Conservation (phyloP, 768 basidiomycete species). For the Rhizopogon rudus region DNA sequence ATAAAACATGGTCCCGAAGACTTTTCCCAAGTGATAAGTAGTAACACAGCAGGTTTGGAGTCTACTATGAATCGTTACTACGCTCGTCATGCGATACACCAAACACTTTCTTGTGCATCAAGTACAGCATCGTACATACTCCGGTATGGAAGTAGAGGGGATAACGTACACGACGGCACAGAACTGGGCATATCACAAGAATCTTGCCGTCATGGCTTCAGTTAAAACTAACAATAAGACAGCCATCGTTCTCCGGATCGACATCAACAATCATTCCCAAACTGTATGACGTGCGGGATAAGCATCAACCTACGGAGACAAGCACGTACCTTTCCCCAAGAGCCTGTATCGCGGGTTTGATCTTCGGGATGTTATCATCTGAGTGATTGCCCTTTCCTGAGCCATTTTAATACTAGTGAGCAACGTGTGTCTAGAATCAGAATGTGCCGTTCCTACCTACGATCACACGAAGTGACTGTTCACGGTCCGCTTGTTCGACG, state of each 20-base stretch:
- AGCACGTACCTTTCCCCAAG: slow-evolving; percentile 62
- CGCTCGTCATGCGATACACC: too few relatives aligned
- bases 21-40: too few relatives aligned
- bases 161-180: too few relatives aligned
- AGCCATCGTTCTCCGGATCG: slow-evolving; percentile 75
- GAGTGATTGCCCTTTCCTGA: slow-evolving; percentile 82
- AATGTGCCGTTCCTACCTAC: slow-evolving; percentile 50
- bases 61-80: too few relatives aligned
- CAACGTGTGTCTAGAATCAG: neutral
- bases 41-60: too few relatives aligned
- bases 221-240: slow-evolving; percentile 54
- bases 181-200: too few relatives aligned
- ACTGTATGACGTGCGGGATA: slow-evolving; percentile 29
- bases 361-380: slow-evolving; percentile 63
- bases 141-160: too few relatives aligned
- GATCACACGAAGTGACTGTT: slow-evolving; percentile 63
- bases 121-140: too few relatives aligned
- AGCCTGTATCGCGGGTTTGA: slow-evolving; percentile 83
- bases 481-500: slow-evolving; percentile 42
- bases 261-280: slow-evolving; percentile 58
- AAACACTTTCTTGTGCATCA: too few relatives aligned
- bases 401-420: neutral
- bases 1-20: too few relatives aligned
- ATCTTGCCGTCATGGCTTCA: too few relatives aligned
- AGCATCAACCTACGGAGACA: neutral